A percentile compares a stretch with the other conserved stretches of the same genome.
These are phyloP conservation scores for Dianthus caryophyllus DNA, from an alignment of 148 eudicot genomes.

Conservation along the genomic window DNA sequence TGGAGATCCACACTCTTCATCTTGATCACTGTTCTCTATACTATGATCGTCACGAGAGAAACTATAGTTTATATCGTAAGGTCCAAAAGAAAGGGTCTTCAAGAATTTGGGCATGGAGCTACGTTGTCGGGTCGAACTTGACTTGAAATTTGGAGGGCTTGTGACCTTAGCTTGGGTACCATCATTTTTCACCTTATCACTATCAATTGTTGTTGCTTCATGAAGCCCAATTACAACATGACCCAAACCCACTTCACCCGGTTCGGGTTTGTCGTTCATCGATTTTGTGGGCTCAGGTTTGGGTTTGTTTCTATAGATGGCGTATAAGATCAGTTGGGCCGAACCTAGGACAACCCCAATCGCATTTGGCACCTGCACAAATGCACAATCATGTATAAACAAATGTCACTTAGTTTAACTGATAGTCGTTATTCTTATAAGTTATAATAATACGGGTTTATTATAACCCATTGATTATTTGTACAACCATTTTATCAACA, in stretches of 20 bases:
- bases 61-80: constrained; percentile 15
- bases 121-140: background rate
- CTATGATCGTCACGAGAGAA: constrained; percentile 6
- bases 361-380: constrained; percentile 7
- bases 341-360: constrained; percentile 11
- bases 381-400: background rate
- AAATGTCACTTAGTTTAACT: too few relatives aligned
- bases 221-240: background rate
- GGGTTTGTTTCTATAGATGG: constrained; percentile 3
- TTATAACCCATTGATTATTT: too few relatives aligned
- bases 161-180: background rate
- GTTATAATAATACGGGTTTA: too few relatives aligned
- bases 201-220: background rate
- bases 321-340: constrained; percentile 17
- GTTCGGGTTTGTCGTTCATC: background rate
- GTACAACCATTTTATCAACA: too few relatives aligned
- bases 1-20: too few relatives aligned
- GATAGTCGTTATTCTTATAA: too few relatives aligned
- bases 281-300: constrained; percentile 2
- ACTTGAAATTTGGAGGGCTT: background rate
- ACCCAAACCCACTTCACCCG: background rate
- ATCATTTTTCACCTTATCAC: background rate
- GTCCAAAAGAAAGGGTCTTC: constrained; percentile 12
- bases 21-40: too few relatives aligned
- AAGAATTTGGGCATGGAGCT: background rate